Base-by-base conservation (phyloP, 495 filamentous ascomycete genomes). In the Hypoxylon subgilvum region DNA sequence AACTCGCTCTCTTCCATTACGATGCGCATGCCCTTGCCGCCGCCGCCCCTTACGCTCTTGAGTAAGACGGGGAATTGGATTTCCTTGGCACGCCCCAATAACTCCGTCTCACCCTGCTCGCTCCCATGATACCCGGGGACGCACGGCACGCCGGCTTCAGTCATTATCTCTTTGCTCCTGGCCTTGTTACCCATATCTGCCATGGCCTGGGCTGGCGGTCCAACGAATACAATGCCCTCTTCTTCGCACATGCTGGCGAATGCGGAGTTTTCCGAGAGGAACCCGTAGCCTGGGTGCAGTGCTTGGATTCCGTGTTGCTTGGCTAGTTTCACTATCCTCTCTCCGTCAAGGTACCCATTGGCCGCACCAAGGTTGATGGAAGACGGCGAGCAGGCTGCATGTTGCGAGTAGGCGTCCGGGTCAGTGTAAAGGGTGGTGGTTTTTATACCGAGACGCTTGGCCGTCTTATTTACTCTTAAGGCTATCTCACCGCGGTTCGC, bases 1-100 rank as follows among this genome's bases (percentile, higher is more conserved):
- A 98, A 97, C 55, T 93, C 92, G 1, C 80, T 79, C 23, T 88
- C 84, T 1, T 76, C 84, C 46, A 78, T 70, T 5, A 88, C 91
- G 63, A 97, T 97, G n/a, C 94, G 81, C 94, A 99, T 99, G n/a
- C 94, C 94, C 71, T 99, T 98, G 10, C 94, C 94, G 49, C 94
- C 94, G 28, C 94, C 94, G 1, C 94, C 94, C 70, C 92, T 96
- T 50, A 97, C 92, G 30, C 95, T 96, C 76, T 99, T 99, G 34
- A 99, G 83, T 12, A 99, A 82, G 12, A 99, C 95, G 0, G 94
- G 94, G 57, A 91, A 99, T 51, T 84, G 84, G 68, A 97, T 91
- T 66, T 88, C 85, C 54, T 84, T 81, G 13, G 94, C 94, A 69
- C 92, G 82, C 7, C 74, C 73, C 54, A 88, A 78, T 35, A 99